phyloP scores from a whole-genome alignment of 2,329 filamentous ascomycete genomes.

The Monosporascus cannonballus region DNA sequence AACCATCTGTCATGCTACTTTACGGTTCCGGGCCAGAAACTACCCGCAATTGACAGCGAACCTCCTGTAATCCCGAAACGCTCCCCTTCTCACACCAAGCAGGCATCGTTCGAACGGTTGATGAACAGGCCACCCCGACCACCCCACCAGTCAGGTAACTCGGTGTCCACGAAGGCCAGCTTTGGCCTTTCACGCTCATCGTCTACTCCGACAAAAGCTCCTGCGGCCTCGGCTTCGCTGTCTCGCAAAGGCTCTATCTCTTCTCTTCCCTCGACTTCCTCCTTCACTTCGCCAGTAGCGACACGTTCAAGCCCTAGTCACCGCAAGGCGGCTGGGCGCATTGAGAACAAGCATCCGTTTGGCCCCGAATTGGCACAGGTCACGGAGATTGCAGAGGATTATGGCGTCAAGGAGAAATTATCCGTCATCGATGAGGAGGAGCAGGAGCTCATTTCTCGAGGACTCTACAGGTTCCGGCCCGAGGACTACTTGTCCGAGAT shows the following conservation, averaged over 20 bases:
- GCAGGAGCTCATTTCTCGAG: constrained; percentile 60
- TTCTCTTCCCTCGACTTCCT: constrained; percentile 25
- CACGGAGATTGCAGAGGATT: constrained; percentile 88
- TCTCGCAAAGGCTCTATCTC: constrained; percentile 23
- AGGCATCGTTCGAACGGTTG: constrained; percentile 67
- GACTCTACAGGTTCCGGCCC: constrained; percentile 67
- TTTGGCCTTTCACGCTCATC: constrained; percentile 52
- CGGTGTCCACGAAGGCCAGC: constrained; percentile 51
- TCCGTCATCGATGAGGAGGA: constrained; percentile 69
- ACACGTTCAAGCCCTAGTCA: constrained; percentile 16
- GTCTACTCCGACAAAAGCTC: constrained; percentile 48
- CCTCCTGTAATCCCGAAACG: constrained; percentile 70
- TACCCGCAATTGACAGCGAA: constrained; percentile 37
- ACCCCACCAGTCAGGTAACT: constrained; percentile 47
- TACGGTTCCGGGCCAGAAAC: constrained; percentile 42
- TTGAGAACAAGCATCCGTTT: constrained; percentile 56
- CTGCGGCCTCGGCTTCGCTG: constrained; percentile 34
- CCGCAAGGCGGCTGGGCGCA: constrained; percentile 20
- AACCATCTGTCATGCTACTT: constrained; percentile 67
- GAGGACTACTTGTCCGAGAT: constrained; percentile 84
- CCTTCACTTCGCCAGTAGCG: constrained; percentile 24
- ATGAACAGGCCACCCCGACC: constrained; percentile 53
- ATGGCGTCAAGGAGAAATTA: constrained; percentile 54
- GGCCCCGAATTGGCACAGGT: constrained; percentile 87
- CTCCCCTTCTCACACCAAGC: constrained; percentile 83